A percentile compares a stretch with the other conserved stretches of the same genome.
These are phyloP conservation scores for Amanita rubescens DNA, from an alignment of 768 basidiomycete genomes.

Conservation along the genomic window DNA sequence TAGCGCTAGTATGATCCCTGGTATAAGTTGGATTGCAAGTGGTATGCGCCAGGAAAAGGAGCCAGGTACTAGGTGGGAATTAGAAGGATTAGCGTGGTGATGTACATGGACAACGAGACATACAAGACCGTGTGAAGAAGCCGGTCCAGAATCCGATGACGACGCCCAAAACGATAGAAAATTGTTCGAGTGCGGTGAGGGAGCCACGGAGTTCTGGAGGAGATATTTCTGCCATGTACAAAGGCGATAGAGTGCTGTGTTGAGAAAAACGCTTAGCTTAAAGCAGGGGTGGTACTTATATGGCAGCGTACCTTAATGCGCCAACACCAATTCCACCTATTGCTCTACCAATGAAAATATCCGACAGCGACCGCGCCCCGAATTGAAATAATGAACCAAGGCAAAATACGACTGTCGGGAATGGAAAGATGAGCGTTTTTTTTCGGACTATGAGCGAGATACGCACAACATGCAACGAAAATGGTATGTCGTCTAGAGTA, in stretches of 20 bases:
- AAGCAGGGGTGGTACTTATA: no score
- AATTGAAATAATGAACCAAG: constrained; percentile 67
- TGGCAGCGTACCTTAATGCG: constrained; percentile 44
- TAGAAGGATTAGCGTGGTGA: not conserved
- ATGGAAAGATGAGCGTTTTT: not conserved
- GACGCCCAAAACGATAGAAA: constrained; percentile 75
- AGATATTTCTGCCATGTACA: constrained; percentile 83
- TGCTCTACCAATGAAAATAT: constrained; percentile 63
- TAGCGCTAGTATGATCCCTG: constrained; percentile 56
- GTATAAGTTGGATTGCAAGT: constrained; percentile 62
- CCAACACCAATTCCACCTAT: constrained; percentile 81
- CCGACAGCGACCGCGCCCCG: constrained; percentile 44
- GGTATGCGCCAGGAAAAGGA: constrained; percentile 75
- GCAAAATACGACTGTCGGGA: constrained; percentile 51
- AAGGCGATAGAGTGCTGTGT: constrained; percentile 64
- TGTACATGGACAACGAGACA: constrained; percentile 13
- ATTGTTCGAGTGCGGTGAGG: constrained; percentile 71
- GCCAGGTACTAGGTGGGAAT: constrained; percentile 36
- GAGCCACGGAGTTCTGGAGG: constrained; percentile 76
- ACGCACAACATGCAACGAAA: constrained; percentile 56
- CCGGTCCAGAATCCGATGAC: constrained; percentile 83
- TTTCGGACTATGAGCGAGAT: not conserved
- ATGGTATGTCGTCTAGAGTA: constrained; percentile 65
- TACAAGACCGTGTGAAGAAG: constrained; percentile 60
- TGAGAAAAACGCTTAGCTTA: not conserved